Conservation (phyloP, 106 monocot species). For the Apostasia ramifera region DNA sequence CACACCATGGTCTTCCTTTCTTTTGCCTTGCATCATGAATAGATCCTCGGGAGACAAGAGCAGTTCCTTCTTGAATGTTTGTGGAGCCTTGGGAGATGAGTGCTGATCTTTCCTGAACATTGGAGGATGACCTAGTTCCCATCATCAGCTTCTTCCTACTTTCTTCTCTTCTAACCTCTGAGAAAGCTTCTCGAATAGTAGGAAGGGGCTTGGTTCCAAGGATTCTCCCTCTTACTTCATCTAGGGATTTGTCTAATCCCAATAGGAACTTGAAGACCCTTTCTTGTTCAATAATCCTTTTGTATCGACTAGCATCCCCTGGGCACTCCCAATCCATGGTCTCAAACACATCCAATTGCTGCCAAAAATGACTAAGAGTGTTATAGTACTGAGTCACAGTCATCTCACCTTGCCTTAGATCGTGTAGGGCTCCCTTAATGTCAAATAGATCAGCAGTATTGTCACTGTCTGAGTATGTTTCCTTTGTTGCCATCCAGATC, state of each 20-base stretch:
- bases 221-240: not conserved
- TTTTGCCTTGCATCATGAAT: not conserved
- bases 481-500: no score
- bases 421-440: not conserved
- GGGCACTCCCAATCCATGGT: not conserved
- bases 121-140: no score
- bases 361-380: not conserved
- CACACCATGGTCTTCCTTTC: not conserved
- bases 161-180: no score
- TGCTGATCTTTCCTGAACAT: no score
- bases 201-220: not conserved
- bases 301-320: not conserved
- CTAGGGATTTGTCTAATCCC: not conserved
- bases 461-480: not conserved
- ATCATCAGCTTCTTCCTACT: no score
- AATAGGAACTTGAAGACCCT: constrained; percentile 1
- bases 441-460: not conserved
- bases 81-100: no score
- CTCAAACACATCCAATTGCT: constrained; percentile 1
- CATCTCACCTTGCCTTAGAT: constrained; percentile 1
- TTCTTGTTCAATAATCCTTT: not conserved
- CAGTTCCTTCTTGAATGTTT: not conserved
- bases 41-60: not conserved
- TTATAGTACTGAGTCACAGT: not conserved
- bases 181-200: not conserved